Percentiles rank a stretch among this genome's conserved stretches.
These are phyloP conservation scores for Thermomyces lanuginosus DNA, from an alignment of 2,329 filamentous ascomycete species.

Conservation along the genomic window DNA sequence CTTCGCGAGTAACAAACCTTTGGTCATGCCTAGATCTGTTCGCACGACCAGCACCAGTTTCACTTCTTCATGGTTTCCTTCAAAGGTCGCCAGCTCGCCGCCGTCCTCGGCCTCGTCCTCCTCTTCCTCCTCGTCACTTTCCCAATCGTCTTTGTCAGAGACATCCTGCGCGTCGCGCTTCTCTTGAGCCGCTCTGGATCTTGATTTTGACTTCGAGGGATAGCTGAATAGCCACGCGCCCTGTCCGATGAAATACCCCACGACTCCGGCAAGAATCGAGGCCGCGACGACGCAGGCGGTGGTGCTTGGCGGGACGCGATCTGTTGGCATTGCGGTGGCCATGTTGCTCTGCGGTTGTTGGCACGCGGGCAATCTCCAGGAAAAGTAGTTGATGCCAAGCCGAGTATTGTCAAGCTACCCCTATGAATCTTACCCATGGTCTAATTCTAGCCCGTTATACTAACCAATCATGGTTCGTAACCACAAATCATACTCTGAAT, in stretches of 20 bases:
- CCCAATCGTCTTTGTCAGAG: slow-evolving; percentile 18
- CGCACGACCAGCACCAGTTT: slow-evolving; percentile 86
- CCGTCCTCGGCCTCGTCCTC: slow-evolving; percentile 50
- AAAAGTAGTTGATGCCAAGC: too few species aligned
- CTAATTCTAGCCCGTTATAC: too few species aligned
- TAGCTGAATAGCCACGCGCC: slow-evolving; percentile 53
- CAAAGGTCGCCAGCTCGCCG: slow-evolving; percentile 31
- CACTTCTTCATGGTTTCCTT: slow-evolving; percentile 58
- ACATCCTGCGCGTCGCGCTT: slow-evolving; percentile 29
- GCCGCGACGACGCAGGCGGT: slow-evolving; percentile 53
- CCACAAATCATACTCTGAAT: too few species aligned
- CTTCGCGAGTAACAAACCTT: slow-evolving; percentile 43
- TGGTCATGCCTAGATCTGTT: slow-evolving; percentile 93
- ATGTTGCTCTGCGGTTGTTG: slow-evolving; percentile 14
- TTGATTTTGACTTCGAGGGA: too few species aligned
- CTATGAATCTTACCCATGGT: too few species aligned
- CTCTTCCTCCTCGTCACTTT: slow-evolving; percentile 39
- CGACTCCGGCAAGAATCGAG: slow-evolving; percentile 54
- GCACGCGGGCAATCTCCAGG: too few species aligned
- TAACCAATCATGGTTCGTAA: too few species aligned
- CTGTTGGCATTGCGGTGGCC: slow-evolving; percentile 16
- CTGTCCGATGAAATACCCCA: slow-evolving; percentile 57
- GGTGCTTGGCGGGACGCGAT: slow-evolving; percentile 35
- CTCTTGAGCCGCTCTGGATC: slow-evolving; percentile 28
- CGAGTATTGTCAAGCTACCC: too few species aligned